A percentile compares a stretch with the other conserved stretches of the same genome.
Evolutionary conservation across 371 early-diverging fungal species (phyloP).

Genomic region (Apophysomyces sp.): DNA sequence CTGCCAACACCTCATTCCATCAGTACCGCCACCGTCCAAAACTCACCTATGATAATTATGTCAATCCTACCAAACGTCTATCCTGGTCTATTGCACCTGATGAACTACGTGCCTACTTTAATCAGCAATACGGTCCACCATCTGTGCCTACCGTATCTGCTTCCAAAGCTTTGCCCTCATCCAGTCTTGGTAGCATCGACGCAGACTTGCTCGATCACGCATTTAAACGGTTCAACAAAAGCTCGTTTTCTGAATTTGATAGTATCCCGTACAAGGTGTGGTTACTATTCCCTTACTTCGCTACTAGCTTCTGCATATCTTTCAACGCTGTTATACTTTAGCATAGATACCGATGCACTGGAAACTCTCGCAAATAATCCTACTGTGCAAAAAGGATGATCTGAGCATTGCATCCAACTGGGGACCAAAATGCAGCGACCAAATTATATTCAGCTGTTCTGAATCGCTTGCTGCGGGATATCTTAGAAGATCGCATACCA

Average conservation of each 20-base stretch:
- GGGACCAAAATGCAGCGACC: constrained; percentile 9
- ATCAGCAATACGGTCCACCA: background rate
- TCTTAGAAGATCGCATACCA: background rate
- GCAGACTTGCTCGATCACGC: background rate
- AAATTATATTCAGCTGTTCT: constrained; percentile 3
- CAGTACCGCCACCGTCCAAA: constrained; percentile 5
- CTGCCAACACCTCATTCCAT: background rate
- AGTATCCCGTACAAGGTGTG: constrained; percentile 4
- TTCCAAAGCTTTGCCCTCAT: background rate
- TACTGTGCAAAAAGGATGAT: constrained; percentile 21
- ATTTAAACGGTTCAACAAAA: background rate
- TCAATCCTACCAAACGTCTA: background rate
- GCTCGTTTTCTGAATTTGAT: background rate
- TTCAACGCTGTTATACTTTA: background rate
- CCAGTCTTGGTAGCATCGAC: background rate
- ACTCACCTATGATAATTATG: background rate
- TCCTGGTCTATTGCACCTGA: background rate
- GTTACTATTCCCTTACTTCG: background rate
- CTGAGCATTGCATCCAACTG: constrained; percentile 12
- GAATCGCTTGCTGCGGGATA: background rate
- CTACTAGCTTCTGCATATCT: background rate
- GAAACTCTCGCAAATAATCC: background rate
- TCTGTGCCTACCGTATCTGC: background rate
- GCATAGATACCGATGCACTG: constrained; percentile 2
- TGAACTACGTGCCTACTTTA: background rate